A percentile compares a stretch with the other conserved stretches of the same genome.
Conservation (phyloP, 768 basidiomycete species). For the Chalciporus sphaerocephalus region DNA sequence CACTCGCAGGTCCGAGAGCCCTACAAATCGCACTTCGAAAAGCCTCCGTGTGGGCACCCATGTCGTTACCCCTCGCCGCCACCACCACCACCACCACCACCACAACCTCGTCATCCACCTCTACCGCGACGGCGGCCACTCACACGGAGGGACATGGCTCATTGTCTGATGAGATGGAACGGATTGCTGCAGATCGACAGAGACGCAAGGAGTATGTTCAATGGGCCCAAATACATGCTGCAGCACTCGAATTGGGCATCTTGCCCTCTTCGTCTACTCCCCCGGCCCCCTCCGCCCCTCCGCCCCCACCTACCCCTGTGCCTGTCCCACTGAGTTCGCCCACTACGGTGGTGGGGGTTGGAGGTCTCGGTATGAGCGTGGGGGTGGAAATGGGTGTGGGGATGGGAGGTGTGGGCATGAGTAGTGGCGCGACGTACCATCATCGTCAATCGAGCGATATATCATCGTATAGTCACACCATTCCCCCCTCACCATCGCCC, state of each 20-base stretch:
- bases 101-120: too few relatives aligned
- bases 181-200: slow-evolving; percentile 56
- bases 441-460: slow-evolving; percentile 23
- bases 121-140: not conserved
- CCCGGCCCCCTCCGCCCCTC: not conserved
- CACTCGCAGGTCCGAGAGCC: slow-evolving; percentile 52
- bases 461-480: not conserved
- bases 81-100: too few relatives aligned
- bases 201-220: slow-evolving; percentile 61
- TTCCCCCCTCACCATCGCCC: not conserved
- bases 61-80: not conserved
- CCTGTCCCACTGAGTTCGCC: too few relatives aligned
- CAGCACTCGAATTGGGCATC: slow-evolving; percentile 57
- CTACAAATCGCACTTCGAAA: slow-evolving; percentile 58
- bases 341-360: not conserved
- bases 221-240: slow-evolving; percentile 64
- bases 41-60: slow-evolving; percentile 49
- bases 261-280: slow-evolving; percentile 16
- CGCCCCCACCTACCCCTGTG: too few relatives aligned
- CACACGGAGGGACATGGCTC: slow-evolving; percentile 30
- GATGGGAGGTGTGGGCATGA: not conserved
- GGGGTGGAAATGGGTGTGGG: not conserved
- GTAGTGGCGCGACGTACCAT: slow-evolving; percentile 22
- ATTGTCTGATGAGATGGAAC: slow-evolving; percentile 57
- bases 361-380: not conserved